A percentile compares a stretch with the other conserved stretches of the same genome.
Evolutionary conservation across 768 basidiomycete genomes (phyloP).

Genomic region (Boletus reticuloceps): DNA sequence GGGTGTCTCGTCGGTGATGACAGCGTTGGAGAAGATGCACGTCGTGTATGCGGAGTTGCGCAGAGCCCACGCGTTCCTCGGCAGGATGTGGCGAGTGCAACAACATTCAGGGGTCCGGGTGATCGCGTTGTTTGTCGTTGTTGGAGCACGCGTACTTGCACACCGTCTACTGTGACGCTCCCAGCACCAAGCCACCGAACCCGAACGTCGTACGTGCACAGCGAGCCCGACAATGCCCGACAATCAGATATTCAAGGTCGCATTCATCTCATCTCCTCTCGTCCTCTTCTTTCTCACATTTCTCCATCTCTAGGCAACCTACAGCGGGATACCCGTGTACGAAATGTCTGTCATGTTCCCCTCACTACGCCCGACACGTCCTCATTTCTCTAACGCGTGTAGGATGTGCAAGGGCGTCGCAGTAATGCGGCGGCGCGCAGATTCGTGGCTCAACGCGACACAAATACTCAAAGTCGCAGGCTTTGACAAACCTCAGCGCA

Average conservation of each 20-base stretch:
- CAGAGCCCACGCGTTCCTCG: not conserved
- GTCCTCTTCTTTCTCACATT: slow-evolving; percentile 1
- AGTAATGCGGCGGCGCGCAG: slow-evolving; percentile 94
- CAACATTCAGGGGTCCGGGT: slow-evolving; percentile 11
- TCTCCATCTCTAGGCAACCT: slow-evolving; percentile 63
- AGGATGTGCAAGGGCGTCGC: slow-evolving; percentile 97
- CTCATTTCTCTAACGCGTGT: slow-evolving; percentile 39
- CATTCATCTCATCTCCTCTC: not conserved
- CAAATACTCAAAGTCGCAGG: slow-evolving; percentile 99
- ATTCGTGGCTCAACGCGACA: slow-evolving; percentile 98
- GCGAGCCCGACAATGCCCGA: slow-evolving; percentile 64
- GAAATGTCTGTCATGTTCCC: slow-evolving; percentile 66
- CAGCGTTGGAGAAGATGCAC: not conserved
- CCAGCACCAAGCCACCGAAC: slow-evolving; percentile 14
- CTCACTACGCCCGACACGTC: slow-evolving; percentile 34
- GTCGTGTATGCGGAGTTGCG: slow-evolving; percentile 3
- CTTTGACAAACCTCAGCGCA: slow-evolving; percentile 98
- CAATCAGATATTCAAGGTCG: slow-evolving; percentile 87
- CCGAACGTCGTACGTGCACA: slow-evolving; percentile 3
- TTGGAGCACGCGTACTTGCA: slow-evolving; percentile 36
- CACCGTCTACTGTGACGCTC: slow-evolving; percentile 2
- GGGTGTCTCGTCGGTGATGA: not conserved
- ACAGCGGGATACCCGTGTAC: slow-evolving; percentile 90
- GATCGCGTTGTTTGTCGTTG: slow-evolving; percentile 41
- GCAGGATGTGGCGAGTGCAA: no score